A percentile compares a stretch with the other conserved stretches of the same genome.
Conservation (phyloP, 179 eudicot species). For the Heliamphora pulchella region DNA sequence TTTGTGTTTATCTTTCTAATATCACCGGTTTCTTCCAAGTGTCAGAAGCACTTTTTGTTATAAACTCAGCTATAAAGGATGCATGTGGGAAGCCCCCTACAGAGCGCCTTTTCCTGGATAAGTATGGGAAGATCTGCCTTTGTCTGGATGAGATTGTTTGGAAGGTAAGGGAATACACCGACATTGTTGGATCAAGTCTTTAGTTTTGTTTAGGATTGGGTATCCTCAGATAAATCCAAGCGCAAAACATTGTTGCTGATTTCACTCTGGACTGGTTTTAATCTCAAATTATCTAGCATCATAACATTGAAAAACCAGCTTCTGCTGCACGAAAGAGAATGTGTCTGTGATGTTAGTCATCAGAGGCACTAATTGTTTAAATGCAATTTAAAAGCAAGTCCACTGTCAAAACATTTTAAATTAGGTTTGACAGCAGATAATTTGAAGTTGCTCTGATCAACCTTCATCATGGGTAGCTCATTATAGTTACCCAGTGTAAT, state of each 20-base stretch:
- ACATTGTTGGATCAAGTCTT: neutral
- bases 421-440: neutral
- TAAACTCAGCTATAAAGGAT: conserved; percentile 84
- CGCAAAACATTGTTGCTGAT: neutral
- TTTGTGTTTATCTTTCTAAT: neutral
- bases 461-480: neutral
- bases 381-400: neutral
- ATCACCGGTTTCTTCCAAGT: conserved; percentile 34
- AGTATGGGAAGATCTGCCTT: conserved; percentile 92
- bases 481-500: neutral
- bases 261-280: neutral
- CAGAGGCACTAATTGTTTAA: neutral
- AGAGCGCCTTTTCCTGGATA: conserved; percentile 88
- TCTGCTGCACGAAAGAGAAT: neutral
- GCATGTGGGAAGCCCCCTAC: conserved; percentile 89
- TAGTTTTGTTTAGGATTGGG: neutral
- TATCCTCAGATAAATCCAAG: neutral
- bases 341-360: neutral
- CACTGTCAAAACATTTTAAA: neutral
- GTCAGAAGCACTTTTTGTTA: conserved; percentile 72
- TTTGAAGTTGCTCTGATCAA: neutral
- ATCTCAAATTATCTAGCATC: neutral
- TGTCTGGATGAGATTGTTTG: conserved; percentile 94
- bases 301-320: neutral
- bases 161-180: conserved; percentile 51